A percentile compares a stretch with the other conserved stretches of the same genome.
Evolutionary conservation across 1,139 yeast genomes (phyloP).

Genomic region (Citeromyces siamensis): DNA sequence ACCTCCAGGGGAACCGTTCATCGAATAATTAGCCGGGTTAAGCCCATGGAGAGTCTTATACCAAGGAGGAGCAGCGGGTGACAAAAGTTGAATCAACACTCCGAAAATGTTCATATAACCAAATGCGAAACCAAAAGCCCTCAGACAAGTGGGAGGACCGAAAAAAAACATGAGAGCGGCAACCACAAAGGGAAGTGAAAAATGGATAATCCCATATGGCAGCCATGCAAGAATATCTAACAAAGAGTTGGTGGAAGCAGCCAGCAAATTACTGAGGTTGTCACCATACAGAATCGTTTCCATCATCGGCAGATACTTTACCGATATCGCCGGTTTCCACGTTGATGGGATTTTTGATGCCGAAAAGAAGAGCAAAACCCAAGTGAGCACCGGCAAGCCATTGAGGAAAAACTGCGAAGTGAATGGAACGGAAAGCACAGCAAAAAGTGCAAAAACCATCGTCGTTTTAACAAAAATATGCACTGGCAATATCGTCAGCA

Average conservation of each 20-base stretch:
- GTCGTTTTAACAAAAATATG: conserved; percentile 31
- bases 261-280: conserved; percentile 76
- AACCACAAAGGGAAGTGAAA: conserved; percentile 79
- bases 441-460: conserved; percentile 23
- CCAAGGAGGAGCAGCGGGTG: conserved; percentile 99
- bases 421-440: conserved; percentile 52
- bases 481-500: conserved; percentile 40
- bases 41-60: conserved; percentile 79
- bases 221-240: conserved; percentile 89
- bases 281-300: conserved; percentile 94
- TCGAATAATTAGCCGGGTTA: conserved; percentile 81
- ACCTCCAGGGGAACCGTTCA: conserved; percentile 97
- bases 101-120: conserved; percentile 95
- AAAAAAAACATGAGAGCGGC: conserved; percentile 71
- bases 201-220: conserved; percentile 90
- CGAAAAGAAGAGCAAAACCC: conserved; percentile 79
- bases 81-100: conserved; percentile 65
- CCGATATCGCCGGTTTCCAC: conserved; percentile 85
- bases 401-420: conserved; percentile 79
- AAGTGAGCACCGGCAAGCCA: conserved; percentile 77
- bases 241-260: conserved; percentile 53
- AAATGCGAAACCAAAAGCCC: conserved; percentile 87
- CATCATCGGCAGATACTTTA: conserved; percentile 83
- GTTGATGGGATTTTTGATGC: conserved; percentile 66
- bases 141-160: conserved; percentile 85